Conservation (phyloP, 331 rosid species). For the Acacia pycnantha region DNA sequence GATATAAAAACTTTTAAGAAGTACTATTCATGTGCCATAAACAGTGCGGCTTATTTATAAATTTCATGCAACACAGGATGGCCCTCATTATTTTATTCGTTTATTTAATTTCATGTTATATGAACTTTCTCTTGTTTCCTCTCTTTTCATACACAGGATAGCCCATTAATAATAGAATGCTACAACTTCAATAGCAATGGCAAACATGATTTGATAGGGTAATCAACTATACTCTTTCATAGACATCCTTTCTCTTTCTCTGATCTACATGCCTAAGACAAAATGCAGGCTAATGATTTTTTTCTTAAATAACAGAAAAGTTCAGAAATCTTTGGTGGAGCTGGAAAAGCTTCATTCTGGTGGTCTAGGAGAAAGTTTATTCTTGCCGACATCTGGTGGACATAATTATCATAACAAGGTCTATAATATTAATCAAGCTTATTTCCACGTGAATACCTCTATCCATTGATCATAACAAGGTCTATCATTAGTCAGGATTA, state of each 20-base stretch:
- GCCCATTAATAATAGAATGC: constrained; percentile 70
- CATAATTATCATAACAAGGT: constrained; percentile 69
- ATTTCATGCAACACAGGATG: neutral
- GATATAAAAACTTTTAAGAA: too few relatives aligned
- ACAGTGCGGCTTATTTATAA: neutral
- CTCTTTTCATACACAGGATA: constrained; percentile 57
- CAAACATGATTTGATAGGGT: constrained; percentile 85
- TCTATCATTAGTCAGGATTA: constrained; percentile 22
- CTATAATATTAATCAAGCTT: constrained; percentile 6
- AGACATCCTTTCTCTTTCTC: neutral
- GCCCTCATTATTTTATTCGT: neutral
- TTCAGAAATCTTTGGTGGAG: constrained; percentile 64
- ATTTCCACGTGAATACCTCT: constrained; percentile 8
- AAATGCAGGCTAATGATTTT: constrained; percentile 20
- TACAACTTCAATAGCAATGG: constrained; percentile 80
- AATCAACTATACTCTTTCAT: constrained; percentile 27
- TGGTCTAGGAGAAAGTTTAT: constrained; percentile 56
- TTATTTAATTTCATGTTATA: neutral
- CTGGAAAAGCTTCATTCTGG: constrained; percentile 62
- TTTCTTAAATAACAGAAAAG: constrained; percentile 52
- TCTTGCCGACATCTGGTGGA: constrained; percentile 52
- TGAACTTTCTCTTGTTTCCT: constrained; percentile 32
- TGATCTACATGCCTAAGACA: neutral
- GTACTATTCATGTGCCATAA: neutral
- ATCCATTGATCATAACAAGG: constrained; percentile 48